Conservation (phyloP, 75 land plant genomes). For the Pinus tabuliformis region DNA sequence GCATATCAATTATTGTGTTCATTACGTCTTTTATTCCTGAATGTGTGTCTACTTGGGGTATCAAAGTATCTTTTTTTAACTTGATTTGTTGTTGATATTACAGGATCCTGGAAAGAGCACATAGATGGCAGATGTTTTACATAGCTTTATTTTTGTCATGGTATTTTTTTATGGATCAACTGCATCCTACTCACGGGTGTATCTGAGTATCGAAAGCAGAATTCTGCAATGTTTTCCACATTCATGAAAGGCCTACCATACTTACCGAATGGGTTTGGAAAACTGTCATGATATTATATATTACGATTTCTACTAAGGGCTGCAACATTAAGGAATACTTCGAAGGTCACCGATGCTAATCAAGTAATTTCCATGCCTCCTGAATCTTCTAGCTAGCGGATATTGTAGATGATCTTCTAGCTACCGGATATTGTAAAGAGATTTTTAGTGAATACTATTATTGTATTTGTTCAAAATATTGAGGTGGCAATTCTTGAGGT, state of each 20-base stretch:
- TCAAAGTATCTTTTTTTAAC: background rate
- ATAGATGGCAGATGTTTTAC: background rate
- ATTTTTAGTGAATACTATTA: background rate
- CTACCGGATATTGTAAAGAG: background rate
- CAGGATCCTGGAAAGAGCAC: conserved; percentile 4
- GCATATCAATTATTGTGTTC: background rate
- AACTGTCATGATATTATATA: background rate
- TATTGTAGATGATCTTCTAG: background rate
- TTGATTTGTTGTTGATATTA: background rate
- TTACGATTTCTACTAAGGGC: background rate
- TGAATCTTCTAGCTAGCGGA: background rate
- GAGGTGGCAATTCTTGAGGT: background rate
- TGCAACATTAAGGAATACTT: background rate
- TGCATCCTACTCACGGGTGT: background rate
- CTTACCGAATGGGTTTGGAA: background rate
- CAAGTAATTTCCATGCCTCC: background rate
- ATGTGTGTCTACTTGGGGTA: background rate
- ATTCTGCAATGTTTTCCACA: background rate
- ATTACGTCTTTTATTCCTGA: background rate
- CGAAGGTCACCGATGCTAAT: background rate
- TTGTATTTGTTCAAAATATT: background rate
- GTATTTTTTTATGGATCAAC: background rate
- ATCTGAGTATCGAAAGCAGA: background rate
- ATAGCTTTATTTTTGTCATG: background rate
- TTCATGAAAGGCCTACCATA: background rate